Evolutionary conservation across 768 basidiomycete species (phyloP), one percentile per base, ranked within the genome.

Genomic region (Auricularia sp.): DNA sequence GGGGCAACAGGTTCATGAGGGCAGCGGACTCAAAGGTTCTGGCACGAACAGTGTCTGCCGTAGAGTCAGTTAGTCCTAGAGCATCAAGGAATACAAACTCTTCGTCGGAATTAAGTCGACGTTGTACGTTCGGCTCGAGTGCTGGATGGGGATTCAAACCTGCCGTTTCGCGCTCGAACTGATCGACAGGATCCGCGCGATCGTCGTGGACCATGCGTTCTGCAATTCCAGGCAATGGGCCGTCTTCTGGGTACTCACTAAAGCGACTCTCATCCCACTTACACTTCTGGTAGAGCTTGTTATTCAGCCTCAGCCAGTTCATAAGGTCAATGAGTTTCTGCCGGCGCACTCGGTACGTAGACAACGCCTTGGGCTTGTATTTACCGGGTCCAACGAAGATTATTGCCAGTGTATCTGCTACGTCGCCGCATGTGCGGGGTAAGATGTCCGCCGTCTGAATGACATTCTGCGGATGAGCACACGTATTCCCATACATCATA

Each of bases 301-400:
- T 81, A 64, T 81, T 67, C 0, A 10, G n/a, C 56, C 74, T 75
- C 0, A 81, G 65, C 78, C 78, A 81, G 0, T 58, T 5, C 1
- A 74, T 39, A 65, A 75, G 73, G 7, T 51, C 56, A 70, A 69
- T 71, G 5, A 75, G 63, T 64, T 71, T 71, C 1, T 65, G 29
- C 61, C 24, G 24, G 24, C 24, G 24, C 24, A 29, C 71, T 72
- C 2, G 70, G 37, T 14, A 75, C 67, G 14, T 24, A 63, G 62
- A 72, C 75, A 13, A 72, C 54, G 56, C 63, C 1, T 69, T 34
- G 14, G 24, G 7, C 8, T 69, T 67, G 21, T 71, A 66, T 35
- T 70, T 70, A 7, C 61, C 45, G n/a, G 72, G 66, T 0, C 75
- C 73, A 11, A 77, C 66, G 65, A 77, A 77, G 0, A 77, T 68